phyloP scores from a whole-genome alignment of 2,329 filamentous ascomycete genomes.

The Calonectria pauciramosa region DNA sequence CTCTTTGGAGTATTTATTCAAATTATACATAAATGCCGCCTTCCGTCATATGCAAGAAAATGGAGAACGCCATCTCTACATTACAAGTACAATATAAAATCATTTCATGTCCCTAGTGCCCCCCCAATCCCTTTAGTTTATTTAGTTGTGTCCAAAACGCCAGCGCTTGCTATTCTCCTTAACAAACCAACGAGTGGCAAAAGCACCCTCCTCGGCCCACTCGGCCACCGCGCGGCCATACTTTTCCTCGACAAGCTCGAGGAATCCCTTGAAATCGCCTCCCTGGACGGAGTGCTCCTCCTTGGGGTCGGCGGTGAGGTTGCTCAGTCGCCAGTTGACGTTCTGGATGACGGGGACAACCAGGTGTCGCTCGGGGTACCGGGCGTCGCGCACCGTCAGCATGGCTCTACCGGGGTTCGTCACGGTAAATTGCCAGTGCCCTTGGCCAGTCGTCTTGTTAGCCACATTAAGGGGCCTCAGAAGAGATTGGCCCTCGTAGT shows the following conservation, averaged over 20 bases:
- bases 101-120: neutral
- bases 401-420: slow-evolving; percentile 51
- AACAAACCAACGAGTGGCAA: slow-evolving; percentile 51
- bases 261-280: neutral
- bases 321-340: neutral
- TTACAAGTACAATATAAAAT: neutral
- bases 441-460: slow-evolving; percentile 25
- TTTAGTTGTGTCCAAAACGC: slow-evolving; percentile 39
- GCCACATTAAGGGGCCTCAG: neutral
- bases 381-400: slow-evolving; percentile 50
- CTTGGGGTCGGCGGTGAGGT: neutral
- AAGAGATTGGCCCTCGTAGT: neutral
- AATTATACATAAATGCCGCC: neutral
- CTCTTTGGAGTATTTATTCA: neutral
- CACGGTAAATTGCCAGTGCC: slow-evolving; percentile 52
- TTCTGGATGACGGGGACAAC: neutral
- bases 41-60: neutral
- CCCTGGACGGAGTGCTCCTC: neutral
- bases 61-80: neutral
- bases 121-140: neutral
- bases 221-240: slow-evolving; percentile 41
- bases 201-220: slow-evolving; percentile 51
- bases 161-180: slow-evolving; percentile 53
- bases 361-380: slow-evolving; percentile 43
- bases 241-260: neutral